phyloP scores from a whole-genome alignment of 2,329 filamentous ascomycete species.

The Pyricularia sp. region DNA sequence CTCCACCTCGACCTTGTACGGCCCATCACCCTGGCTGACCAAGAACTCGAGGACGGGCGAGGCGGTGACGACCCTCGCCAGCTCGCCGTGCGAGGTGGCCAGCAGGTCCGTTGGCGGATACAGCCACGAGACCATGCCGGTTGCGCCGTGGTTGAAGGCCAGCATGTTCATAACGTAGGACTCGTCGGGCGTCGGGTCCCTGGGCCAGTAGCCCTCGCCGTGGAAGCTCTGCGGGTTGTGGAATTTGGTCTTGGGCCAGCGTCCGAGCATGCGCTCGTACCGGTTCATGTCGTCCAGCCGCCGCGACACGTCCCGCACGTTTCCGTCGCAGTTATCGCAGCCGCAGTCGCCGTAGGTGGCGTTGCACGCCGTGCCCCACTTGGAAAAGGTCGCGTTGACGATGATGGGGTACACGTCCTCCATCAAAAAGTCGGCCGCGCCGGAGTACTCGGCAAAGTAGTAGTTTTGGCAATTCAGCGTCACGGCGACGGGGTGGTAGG shows the following conservation, averaged over 20 bases:
- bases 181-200: slow-evolving; percentile 33
- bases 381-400: slow-evolving; percentile 43
- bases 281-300: slow-evolving; percentile 27
- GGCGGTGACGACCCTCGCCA: slow-evolving; percentile 26
- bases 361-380: slow-evolving; percentile 49
- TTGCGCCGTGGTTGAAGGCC: slow-evolving; percentile 34
- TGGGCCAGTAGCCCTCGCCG: slow-evolving; percentile 36
- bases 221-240: slow-evolving; percentile 38
- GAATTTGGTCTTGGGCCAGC: slow-evolving; percentile 32
- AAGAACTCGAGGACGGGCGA: slow-evolving; percentile 29
- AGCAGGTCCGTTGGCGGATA: slow-evolving; percentile 29
- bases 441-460: slow-evolving; percentile 45
- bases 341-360: slow-evolving; percentile 52
- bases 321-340: slow-evolving; percentile 49
- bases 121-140: slow-evolving; percentile 34
- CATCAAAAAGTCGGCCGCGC: slow-evolving; percentile 49
- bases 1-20: slow-evolving; percentile 10
- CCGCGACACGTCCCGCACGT: slow-evolving; percentile 38
- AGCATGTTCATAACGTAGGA: slow-evolving; percentile 33
- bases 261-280: slow-evolving; percentile 30
- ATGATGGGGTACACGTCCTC: slow-evolving; percentile 51
- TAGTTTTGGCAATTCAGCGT: slow-evolving; percentile 55
- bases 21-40: slow-evolving; percentile 18
- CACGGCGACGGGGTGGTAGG: slow-evolving; percentile 51
- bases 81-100: slow-evolving; percentile 25